These are phyloP conservation scores for Chlamydomonas reinhardtii DNA, from an alignment of 163 green algal species.

Conservation along the genomic window DNA sequence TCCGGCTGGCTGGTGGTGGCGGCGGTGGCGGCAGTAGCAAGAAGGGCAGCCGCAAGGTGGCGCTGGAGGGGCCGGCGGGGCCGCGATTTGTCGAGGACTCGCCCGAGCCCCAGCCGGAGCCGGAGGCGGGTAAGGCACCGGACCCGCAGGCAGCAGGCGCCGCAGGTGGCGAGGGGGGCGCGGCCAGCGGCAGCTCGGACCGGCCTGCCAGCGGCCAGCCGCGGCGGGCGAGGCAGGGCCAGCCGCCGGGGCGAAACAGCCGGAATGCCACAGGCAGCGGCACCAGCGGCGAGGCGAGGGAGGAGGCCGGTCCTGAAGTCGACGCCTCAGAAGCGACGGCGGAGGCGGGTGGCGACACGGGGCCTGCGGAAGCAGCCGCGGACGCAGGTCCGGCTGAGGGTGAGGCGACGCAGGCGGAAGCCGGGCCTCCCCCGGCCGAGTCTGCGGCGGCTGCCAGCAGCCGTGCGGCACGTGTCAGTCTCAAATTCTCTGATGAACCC, in stretches of 20 bases:
- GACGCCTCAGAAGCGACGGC: background rate
- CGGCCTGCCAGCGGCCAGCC: no score
- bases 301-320: background rate
- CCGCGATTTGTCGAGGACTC: no score
- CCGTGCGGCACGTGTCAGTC: background rate
- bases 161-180: background rate
- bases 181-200: no score
- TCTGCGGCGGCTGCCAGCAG: constrained; percentile 4
- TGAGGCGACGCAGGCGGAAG: background rate
- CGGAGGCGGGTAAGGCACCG: background rate
- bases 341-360: no score
- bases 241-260: background rate
- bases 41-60: no score
- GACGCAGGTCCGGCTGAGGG: background rate
- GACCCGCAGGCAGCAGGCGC: background rate
- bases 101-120: background rate
- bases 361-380: no score
- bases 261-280: background rate
- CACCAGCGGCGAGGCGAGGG: background rate
- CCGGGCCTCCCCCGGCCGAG: background rate
- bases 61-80: no score
- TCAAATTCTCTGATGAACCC: background rate
- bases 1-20: no score
- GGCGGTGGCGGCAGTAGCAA: no score
- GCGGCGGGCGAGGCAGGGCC: no score